These are phyloP conservation scores for Dianthus caryophyllus DNA, from an alignment of 148 eudicot genomes.

Conservation along the genomic window DNA sequence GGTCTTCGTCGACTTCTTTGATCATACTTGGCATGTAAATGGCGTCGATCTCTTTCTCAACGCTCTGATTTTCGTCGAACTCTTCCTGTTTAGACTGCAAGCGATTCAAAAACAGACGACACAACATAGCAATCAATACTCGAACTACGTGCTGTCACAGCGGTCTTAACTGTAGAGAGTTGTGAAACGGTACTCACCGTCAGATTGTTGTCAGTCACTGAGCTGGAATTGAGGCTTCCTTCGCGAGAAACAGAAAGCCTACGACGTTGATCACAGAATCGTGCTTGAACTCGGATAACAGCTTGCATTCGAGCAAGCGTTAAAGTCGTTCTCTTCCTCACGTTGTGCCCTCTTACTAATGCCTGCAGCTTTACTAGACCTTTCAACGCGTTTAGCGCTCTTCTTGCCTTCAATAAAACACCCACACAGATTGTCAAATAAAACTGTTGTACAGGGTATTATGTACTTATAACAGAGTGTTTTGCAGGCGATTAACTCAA, in stretches of 20 bases:
- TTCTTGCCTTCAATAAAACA: conserved; percentile 52
- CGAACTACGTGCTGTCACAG: neutral
- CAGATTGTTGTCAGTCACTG: conserved; percentile 19
- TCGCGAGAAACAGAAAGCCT: conserved; percentile 48
- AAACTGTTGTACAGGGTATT: no score
- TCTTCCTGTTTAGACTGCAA: conserved; percentile 27
- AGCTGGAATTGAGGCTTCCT: conserved; percentile 33
- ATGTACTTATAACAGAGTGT: no score
- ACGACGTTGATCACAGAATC: conserved; percentile 58
- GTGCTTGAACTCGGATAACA: conserved; percentile 57
- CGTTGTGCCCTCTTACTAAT: conserved; percentile 73
- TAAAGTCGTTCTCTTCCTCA: conserved; percentile 63
- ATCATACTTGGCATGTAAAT: conserved; percentile 21
- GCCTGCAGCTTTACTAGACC: conserved; percentile 91
- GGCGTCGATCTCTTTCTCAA: conserved; percentile 30
- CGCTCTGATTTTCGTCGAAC: conserved; percentile 26
- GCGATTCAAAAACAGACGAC: neutral
- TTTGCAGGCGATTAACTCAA: no score
- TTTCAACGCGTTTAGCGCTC: conserved; percentile 72
- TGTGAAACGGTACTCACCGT: conserved; percentile 19
- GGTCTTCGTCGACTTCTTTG: conserved; percentile 26
- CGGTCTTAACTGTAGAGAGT: neutral
- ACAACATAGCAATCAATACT: neutral
- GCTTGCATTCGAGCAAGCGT: conserved; percentile 76
- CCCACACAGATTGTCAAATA: neutral